These are phyloP conservation scores for Epichloe bromicola DNA, from an alignment of 2,329 filamentous ascomycete genomes.

Conservation along the genomic window DNA sequence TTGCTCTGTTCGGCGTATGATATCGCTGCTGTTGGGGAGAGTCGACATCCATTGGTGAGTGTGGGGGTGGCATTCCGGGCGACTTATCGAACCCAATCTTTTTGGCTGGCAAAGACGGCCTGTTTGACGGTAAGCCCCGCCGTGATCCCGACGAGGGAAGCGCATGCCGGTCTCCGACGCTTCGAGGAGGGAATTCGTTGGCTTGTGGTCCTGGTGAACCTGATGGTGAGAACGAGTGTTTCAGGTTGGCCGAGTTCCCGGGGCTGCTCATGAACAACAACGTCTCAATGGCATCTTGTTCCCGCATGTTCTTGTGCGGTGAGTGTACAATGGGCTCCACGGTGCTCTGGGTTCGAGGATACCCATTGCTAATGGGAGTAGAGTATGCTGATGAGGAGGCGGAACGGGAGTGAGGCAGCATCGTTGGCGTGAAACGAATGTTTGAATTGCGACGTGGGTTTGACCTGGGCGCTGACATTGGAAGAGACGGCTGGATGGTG, in stretches of 20 bases:
- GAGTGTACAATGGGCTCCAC: slow-evolving; percentile 1
- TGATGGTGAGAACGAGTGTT: slow-evolving; percentile 37
- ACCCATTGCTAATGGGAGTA: slow-evolving; percentile 15
- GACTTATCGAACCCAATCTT: slow-evolving; percentile 37
- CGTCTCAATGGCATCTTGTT: slow-evolving; percentile 72
- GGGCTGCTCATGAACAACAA: slow-evolving; percentile 73
- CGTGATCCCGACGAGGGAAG: slow-evolving; percentile 38
- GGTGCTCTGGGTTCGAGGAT: slow-evolving; percentile 24
- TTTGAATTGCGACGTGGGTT: slow-evolving; percentile 39
- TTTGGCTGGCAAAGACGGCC: slow-evolving; percentile 31
- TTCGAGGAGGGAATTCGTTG: slow-evolving; percentile 6
- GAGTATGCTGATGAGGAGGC: slow-evolving; percentile 31
- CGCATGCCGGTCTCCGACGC: slow-evolving; percentile 16
- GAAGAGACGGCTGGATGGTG: slow-evolving; percentile 37
- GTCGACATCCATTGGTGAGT: slow-evolving; percentile 36
- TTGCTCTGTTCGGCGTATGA: slow-evolving; percentile 19
- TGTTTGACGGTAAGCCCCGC: slow-evolving; percentile 37
- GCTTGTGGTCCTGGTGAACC: slow-evolving; percentile 21
- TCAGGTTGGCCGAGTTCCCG: slow-evolving; percentile 53
- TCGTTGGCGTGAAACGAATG: slow-evolving; percentile 33
- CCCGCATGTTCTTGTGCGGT: slow-evolving; percentile 21
- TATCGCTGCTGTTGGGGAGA: slow-evolving; percentile 19
- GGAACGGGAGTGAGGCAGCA: slow-evolving; percentile 36
- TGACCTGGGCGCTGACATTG: slow-evolving; percentile 17
- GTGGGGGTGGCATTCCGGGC: slow-evolving; percentile 21